phyloP scores from a whole-genome alignment of 768 basidiomycete genomes.

The Kwoniella pini region DNA sequence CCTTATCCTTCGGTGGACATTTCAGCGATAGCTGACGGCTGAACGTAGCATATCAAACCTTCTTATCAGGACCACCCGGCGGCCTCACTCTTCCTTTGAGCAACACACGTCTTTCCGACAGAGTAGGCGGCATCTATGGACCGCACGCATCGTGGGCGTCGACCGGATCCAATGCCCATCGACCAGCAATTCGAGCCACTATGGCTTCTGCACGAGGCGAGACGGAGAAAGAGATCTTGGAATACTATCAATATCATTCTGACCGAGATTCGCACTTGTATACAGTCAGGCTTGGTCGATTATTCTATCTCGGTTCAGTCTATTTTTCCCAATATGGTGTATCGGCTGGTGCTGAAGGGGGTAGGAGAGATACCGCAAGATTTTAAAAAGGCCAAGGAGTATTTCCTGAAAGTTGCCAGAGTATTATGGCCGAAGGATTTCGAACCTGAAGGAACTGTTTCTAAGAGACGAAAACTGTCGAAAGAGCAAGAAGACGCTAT shows the following conservation, averaged over 20 bases:
- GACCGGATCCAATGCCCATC: conserved; percentile 70
- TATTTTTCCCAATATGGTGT: conserved; percentile 78
- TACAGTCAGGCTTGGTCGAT: conserved; percentile 88
- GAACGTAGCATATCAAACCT: conserved; percentile 69
- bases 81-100: conserved; percentile 82
- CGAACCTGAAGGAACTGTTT: conserved; percentile 29
- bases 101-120: conserved; percentile 79
- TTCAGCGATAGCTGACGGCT: conserved; percentile 21
- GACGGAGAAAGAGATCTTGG: conserved; percentile 88
- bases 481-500: conserved; percentile 53
- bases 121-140: conserved; percentile 90
- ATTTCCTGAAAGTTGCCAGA: conserved; percentile 81
- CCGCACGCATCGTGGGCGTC: conserved; percentile 92
- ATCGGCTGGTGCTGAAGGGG: conserved; percentile 84
- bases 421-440: conserved; percentile 70
- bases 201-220: conserved; percentile 82
- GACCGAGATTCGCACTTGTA: conserved; percentile 87
- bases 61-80: conserved; percentile 83
- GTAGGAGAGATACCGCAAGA: conserved; percentile 83
- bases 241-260: conserved; percentile 95
- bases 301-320: conserved; percentile 93
- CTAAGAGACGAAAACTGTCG: conserved; percentile 51
- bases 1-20: too few species aligned
- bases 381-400: conserved; percentile 71
- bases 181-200: conserved; percentile 80